phyloP scores from a whole-genome alignment of 176 grass and related monocot species.

The Ananas comosus region DNA sequence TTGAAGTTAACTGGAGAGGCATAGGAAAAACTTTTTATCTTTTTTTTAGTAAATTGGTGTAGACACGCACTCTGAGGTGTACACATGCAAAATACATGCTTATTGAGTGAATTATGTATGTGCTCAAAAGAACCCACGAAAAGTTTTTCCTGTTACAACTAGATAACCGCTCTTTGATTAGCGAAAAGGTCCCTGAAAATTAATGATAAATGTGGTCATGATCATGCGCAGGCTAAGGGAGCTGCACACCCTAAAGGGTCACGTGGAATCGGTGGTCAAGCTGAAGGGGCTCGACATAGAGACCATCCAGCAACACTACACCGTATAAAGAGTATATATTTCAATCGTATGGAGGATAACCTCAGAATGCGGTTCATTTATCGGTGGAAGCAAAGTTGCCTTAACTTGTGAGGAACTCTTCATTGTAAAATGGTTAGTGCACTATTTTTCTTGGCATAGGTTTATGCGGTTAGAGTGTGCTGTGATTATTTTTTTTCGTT shows the following conservation, averaged over 20 bases:
- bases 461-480: not conserved
- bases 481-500: not conserved
- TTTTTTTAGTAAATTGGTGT: no score
- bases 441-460: not conserved
- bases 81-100: no score
- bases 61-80: no score
- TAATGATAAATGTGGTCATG: not conserved
- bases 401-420: no score
- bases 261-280: not conserved
- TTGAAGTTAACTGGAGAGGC: no score
- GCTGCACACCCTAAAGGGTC: constrained; percentile 1
- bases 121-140: not conserved
- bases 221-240: constrained; percentile 3
- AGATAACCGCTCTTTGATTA: not conserved
- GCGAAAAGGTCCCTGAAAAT: no score
- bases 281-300: not conserved
- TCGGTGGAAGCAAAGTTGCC: no score
- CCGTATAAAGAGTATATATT: not conserved
- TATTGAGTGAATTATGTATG: no score
- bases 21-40: no score
- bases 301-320: not conserved
- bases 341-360: not conserved
- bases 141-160: not conserved
- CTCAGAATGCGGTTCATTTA: not conserved
- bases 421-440: not conserved